Evolutionary conservation across 805 yeast species (phyloP).

Genomic region (Kodamaea lidongshanica): DNA sequence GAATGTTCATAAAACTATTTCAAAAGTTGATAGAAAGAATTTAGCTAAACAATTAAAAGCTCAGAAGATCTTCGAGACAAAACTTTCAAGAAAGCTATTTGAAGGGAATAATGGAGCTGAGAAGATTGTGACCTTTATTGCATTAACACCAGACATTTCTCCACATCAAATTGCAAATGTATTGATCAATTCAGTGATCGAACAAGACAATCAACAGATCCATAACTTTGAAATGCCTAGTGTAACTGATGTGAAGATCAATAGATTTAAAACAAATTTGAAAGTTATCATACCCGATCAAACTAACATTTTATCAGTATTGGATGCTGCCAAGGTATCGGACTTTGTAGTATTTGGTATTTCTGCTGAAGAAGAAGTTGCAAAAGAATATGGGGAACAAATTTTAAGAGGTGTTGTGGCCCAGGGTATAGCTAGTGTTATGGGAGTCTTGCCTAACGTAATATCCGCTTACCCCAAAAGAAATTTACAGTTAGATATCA

Average conservation of each 20-base stretch:
- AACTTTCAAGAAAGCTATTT: slow-evolving; percentile 60
- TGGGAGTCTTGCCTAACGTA: slow-evolving; percentile 74
- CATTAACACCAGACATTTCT: slow-evolving; percentile 68
- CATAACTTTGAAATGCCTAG: slow-evolving; percentile 35
- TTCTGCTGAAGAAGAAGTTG: slow-evolving; percentile 81
- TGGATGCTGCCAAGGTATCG: slow-evolving; percentile 84
- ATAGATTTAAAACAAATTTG: slow-evolving; percentile 68
- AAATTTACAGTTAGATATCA: slow-evolving; percentile 64
- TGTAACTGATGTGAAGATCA: slow-evolving; percentile 47
- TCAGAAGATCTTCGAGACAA: slow-evolving; percentile 58
- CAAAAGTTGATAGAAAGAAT: slow-evolving; percentile 67
- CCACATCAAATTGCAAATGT: slow-evolving; percentile 48
- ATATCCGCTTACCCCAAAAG: slow-evolving; percentile 61
- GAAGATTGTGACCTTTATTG: slow-evolving; percentile 73
- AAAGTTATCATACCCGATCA: slow-evolving; percentile 71
- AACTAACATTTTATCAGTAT: slow-evolving; percentile 55
- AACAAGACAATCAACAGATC: slow-evolving; percentile 19
- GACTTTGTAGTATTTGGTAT: slow-evolving; percentile 89
- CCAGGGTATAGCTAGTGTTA: slow-evolving; percentile 83
- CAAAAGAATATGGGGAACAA: slow-evolving; percentile 75
- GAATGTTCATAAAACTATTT: slow-evolving; percentile 33
- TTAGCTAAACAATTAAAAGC: slow-evolving; percentile 69
- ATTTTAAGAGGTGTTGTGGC: slow-evolving; percentile 80
- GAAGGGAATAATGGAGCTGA: slow-evolving; percentile 78
- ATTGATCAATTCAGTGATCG: slow-evolving; percentile 36